phyloP scores from a whole-genome alignment of 1,284 basidiomycete species.

The Wallemia ichthyophaga region DNA sequence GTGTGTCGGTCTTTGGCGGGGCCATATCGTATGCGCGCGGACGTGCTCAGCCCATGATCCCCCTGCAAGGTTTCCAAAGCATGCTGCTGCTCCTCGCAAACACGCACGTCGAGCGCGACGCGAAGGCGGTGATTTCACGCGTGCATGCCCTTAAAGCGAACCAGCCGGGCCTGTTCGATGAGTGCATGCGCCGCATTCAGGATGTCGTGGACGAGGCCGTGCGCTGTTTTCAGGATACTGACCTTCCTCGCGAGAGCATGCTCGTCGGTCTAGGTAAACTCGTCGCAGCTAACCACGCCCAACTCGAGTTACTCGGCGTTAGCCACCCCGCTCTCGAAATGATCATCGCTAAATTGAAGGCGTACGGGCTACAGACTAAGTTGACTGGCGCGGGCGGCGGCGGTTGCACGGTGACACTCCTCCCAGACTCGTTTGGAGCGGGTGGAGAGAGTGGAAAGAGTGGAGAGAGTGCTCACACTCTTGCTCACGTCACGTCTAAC shows the following conservation, averaged over 20 bases:
- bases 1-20: conserved; percentile 72
- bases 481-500: too few species aligned
- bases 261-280: conserved; percentile 33
- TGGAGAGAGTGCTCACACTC: too few species aligned
- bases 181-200: conserved; percentile 45
- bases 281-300: conserved; percentile 62
- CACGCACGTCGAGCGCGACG: conserved; percentile 70
- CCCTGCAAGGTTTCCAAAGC: conserved; percentile 26
- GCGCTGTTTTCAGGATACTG: conserved; percentile 38
- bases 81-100: conserved; percentile 66
- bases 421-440: conserved; percentile 71
- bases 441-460: too few species aligned
- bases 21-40: conserved; percentile 68
- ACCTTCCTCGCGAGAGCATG: conserved; percentile 30
- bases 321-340: conserved; percentile 65
- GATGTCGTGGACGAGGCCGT: conserved; percentile 49
- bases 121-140: conserved; percentile 72
- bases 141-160: conserved; percentile 41
- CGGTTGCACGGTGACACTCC: conserved; percentile 79
- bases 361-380: conserved; percentile 60
- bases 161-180: conserved; percentile 47
- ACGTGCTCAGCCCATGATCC: conserved; percentile 34
- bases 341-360: conserved; percentile 38
- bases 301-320: conserved; percentile 68
- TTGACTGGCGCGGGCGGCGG: conserved; percentile 96